These are phyloP conservation scores for Komagataella mondaviorum DNA, from an alignment of 805 yeast genomes.

Conservation along the genomic window DNA sequence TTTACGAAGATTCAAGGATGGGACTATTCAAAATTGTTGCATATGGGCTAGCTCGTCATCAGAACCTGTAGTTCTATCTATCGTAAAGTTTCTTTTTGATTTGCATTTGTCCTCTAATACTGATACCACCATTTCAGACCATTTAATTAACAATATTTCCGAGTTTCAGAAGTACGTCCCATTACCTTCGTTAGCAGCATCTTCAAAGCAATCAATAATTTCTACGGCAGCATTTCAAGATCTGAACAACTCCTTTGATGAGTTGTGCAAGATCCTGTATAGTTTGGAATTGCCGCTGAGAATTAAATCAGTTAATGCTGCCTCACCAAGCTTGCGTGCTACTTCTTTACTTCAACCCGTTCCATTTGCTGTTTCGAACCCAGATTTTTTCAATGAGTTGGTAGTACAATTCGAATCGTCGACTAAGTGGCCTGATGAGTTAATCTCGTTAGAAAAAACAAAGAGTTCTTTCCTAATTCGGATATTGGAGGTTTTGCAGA, in stretches of 20 bases:
- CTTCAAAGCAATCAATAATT: slow-evolving; percentile 34
- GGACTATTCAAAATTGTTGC: slow-evolving; percentile 80
- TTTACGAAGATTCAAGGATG: slow-evolving; percentile 86
- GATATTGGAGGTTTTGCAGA: slow-evolving; percentile 32
- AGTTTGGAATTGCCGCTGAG: slow-evolving; percentile 53
- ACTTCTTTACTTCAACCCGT: slow-evolving; percentile 70
- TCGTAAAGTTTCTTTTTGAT: slow-evolving; percentile 48
- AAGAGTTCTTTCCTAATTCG: slow-evolving; percentile 82
- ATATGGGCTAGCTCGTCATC: slow-evolving; percentile 57
- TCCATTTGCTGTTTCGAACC: slow-evolving; percentile 64
- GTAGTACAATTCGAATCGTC: slow-evolving; percentile 83
- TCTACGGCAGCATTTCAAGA: slow-evolving; percentile 26
- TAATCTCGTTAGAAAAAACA: slow-evolving; percentile 72
- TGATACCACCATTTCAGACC: slow-evolving; percentile 20
- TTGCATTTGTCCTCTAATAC: slow-evolving; percentile 42
- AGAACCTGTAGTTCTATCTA: slow-evolving; percentile 52
- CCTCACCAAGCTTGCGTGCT: slow-evolving; percentile 62
- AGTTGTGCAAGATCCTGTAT: slow-evolving; percentile 30
- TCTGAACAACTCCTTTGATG: slow-evolving; percentile 36
- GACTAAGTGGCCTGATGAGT: slow-evolving; percentile 91
- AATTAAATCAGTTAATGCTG: slow-evolving; percentile 59
- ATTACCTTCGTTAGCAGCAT: slow-evolving; percentile 43
- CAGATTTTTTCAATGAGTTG: slow-evolving; percentile 70
- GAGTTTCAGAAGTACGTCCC: slow-evolving; percentile 42
- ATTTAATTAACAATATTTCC: slow-evolving; percentile 10